Base-by-base conservation (phyloP, 305 asterid genomes). In the Fraxinus latifolia region DNA sequence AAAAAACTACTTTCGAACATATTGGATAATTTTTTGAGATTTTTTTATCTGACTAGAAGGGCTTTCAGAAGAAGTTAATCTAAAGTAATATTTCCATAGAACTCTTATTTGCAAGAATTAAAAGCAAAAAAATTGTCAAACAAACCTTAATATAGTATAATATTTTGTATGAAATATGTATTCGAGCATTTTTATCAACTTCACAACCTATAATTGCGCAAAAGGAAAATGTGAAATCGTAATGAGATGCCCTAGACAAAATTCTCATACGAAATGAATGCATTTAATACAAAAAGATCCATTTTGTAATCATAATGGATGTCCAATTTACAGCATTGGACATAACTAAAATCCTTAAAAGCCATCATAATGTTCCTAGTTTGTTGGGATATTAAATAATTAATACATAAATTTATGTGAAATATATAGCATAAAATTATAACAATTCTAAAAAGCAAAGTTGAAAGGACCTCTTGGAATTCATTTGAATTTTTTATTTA, bases 321-420 rank as follows among this genome's bases (percentile, higher is more conserved):
- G 15, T 14, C 76, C 27, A 3, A 21, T 12, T 25, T 31, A 60
- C 60, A 67, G 27, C 71, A 11, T 78, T 2, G 39, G 39, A 34
- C 73, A 77, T 33, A 9, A 37, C 1, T 58, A 65, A 58, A 27
- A 65, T 79, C 71, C 50, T 70, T 15, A 9, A 80, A 31, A 14
- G 36, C 21, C 71, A 80, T 80, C 78, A 47, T 71, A 47, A 31
- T 80, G 82, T 47, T 44, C 82, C 71, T 44, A n/a, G 78, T 68
- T 68, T 80, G 25, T 70, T 32, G 36, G 71, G 39, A 79, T 3
- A 65, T 25, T 21, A 60, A 19, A 21, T 50, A 39, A 15, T 15
- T 50, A 15, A 50, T 50, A 15, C 62, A 50, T 14, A 14, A 50
- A 15, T 50, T 50, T 50, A 50, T 50, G 23, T 50, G 21, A 50